Base-by-base conservation (phyloP, 192 early-diverging fungal genomes). In the Spinellus fusiger region DNA sequence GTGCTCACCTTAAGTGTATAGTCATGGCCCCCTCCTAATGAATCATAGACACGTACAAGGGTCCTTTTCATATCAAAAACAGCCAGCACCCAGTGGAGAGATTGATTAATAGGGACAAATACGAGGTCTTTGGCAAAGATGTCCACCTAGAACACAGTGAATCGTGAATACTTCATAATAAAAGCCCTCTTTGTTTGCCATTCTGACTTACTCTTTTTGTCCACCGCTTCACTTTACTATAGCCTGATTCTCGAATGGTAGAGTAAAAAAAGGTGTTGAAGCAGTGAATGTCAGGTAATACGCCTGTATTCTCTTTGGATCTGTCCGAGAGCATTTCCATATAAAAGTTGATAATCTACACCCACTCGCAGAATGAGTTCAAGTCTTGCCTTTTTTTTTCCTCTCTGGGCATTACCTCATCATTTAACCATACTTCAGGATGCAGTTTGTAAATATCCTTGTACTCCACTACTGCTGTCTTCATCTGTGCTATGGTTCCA, bases 231-330 rank as follows among this genome's bases (percentile, higher is more conserved):
- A 98, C 89, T 31, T 76, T 75, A 5, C 61, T 66, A 58, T 93
- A 96, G 7, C 91, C 92, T 22, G 80, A 49, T 15, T 86, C 80
- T 13, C 70, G 48, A 29, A 98, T 69, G 5, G 77, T 88, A 34
- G 81, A 68, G 70, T 84, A 96, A 70, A 98, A 98, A 64, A 93
- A 94, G 0, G 93, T 93, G 71, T 89, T 98, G 70, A 95, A 98
- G 28, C 84, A 83, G 62, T 95, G 90, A 4, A 95, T 75, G 28
- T 77, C 80, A 0, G 90, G 90, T 32, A 84, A 54, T 20, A 46
- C 52, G 0, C 57, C 38, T 5, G 75, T 10, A 31, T 69, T 62
- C 20, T 72, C 64, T 37, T 80, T 78, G 13, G 86, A 64, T 10
- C 96, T 82, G 0, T 80, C 71, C 61, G 86, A 80, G 13, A 94